Percentiles rank a stretch among this genome's conserved stretches.
These are phyloP conservation scores for Nicotiana obtusifolia DNA, from an alignment of 257 asterid genomes.

Conservation along the genomic window DNA sequence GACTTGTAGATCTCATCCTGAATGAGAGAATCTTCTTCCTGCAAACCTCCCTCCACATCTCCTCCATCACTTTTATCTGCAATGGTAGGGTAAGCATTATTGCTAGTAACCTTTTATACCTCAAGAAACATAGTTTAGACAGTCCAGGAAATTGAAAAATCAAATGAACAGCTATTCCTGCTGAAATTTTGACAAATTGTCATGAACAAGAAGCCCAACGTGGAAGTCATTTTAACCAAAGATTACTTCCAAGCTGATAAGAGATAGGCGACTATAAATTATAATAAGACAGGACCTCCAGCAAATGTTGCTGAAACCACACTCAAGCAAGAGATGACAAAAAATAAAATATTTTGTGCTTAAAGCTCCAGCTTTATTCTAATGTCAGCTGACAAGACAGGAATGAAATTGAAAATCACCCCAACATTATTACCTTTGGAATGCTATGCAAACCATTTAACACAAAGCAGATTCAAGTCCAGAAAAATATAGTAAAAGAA, in stretches of 20 bases:
- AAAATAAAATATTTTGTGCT: background rate
- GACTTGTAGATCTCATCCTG: conserved; percentile 91
- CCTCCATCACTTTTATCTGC: conserved; percentile 72
- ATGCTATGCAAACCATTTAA: background rate
- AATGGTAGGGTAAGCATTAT: conserved; percentile 9
- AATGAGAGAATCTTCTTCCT: conserved; percentile 70
- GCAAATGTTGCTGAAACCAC: background rate
- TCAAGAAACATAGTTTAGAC: background rate
- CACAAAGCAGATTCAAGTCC: background rate
- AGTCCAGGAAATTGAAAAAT: conserved; percentile 3
- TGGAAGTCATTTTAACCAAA: background rate
- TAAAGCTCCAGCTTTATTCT: background rate
- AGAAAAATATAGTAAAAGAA: background rate
- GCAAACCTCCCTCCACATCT: conserved; percentile 65
- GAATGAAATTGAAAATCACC: background rate
- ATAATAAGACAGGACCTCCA: background rate
- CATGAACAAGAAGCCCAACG: background rate
- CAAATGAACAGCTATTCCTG: background rate
- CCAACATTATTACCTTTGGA: background rate
- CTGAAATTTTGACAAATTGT: background rate
- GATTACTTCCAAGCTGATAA: background rate
- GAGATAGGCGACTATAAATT: background rate
- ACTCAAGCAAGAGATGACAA: background rate
- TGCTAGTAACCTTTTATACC: background rate
- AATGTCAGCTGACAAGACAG: background rate